Evolutionary conservation across 805 yeast species (phyloP), one percentile per base, ranked within the genome.

Genomic region (Isabelozyma gotoi): DNA sequence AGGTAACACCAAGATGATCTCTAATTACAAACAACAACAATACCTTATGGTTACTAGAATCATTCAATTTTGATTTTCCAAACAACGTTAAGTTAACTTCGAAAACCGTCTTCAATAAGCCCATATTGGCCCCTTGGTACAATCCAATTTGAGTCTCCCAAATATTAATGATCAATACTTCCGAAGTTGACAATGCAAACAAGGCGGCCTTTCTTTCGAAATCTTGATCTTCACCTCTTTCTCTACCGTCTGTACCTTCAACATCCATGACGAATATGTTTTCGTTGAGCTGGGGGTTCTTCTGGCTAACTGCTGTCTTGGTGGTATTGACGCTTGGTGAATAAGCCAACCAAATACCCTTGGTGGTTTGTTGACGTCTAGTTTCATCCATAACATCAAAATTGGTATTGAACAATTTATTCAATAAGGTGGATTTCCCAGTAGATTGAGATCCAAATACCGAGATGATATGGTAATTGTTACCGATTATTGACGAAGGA

Each of bases 221-320:
- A 66, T 94, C 99, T 65, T 94, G 97, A 65, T 94, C 98, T 56
- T 94, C 99, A 19, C 98, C 98, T 43, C 97, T 79, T 67, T 94
- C 99, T 47, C 97, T 78, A 39, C 99, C 98, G 68, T 94, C 99
- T 0, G 97, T 91, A 39, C 99, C 99, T 67, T 94, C 99, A n/a
- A 94, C 98, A 60, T 94, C 99, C 77, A 94, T 78, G 2, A 94
- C 95, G 48, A 88, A 76, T 8, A 89, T 72, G 49, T 81, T 73
- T 19, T 62, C 59, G 15, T 40, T 38, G n/a, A 39, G 38, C 8
- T 44, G 16, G 11, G 38, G 40, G 24, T 50, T 44, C 6, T 43
- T 41, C 5, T 37, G 39, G 12, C n/a, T n/a, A n/a, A n/a, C n/a
- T n/a, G n/a, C n/a, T n/a, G n/a, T n/a, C n/a, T n/a, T n/a, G n/a